Base-by-base conservation (phyloP, 306 rosid species). In the Glycine soja region DNA sequence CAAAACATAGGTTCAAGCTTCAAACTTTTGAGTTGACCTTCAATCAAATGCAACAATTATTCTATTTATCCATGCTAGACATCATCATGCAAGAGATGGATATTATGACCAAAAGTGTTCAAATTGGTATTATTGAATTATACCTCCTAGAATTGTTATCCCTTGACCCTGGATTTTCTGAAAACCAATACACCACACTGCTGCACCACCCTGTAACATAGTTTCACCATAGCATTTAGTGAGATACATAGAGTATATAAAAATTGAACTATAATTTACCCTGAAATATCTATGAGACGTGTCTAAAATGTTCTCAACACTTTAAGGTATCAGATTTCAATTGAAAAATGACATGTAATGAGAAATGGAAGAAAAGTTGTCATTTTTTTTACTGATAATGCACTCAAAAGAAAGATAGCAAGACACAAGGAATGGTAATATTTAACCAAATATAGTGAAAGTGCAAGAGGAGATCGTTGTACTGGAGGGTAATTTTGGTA, bases 81-180 rank as follows among this genome's bases (percentile, higher is more conserved):
- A 15, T 56, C 48, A 66, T 10, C 48, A 72, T 52, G 19, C 63
- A 50, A 75, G 54, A 59, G n/a, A 16, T 64, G 14, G 51, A 62
- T 3, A 36, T 36, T 36, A 36, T 52, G 38, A 68, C 48, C 42
- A 18, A 40, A 72, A 79, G 59, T 58, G 63, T 79, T 70, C 14
- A 51, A 40, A 32, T 3, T 68, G 78, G 74, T 63, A 48, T 12
- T 12, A 30, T 5, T 32, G 68, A 32, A 5, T 24, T n/a, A 51
- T 90, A 96, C 99, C 99, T 90, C 99, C 99, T 83, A 96, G 84
- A 84, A 96, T 96, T 80, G 99, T 96, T 64, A 88, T 80, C 15
- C 74, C 90, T 69, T 92, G 97, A 71, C 98, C 98, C 70, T 88
- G 88, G 58, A 88, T 80, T 88, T 93, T 89, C 87, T 93, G 99